phyloP scores from a whole-genome alignment of 768 basidiomycete genomes.

The Hericium rajendrae region DNA sequence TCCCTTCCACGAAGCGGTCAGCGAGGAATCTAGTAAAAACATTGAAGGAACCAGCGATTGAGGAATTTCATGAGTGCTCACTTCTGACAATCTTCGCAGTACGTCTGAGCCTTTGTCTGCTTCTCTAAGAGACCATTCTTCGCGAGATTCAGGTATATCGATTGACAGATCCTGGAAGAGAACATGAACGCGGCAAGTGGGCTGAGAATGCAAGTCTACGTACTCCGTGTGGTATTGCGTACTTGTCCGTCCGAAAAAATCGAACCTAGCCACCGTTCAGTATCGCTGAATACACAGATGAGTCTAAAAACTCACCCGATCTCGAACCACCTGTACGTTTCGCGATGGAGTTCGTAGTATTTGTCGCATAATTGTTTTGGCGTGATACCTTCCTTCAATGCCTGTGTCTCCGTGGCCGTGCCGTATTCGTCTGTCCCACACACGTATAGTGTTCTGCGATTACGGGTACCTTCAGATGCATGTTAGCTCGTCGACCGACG shows the following conservation, averaged over 20 bases:
- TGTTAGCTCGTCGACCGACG: conserved; percentile 4
- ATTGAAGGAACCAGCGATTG: conserved; percentile 7
- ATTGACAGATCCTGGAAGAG: conserved; percentile 72
- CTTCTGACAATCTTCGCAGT: conserved; percentile 88
- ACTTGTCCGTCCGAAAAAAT: conserved; percentile 93
- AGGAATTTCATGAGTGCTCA: conserved; percentile 22
- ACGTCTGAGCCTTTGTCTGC: conserved; percentile 87
- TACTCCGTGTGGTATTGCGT: conserved; percentile 85
- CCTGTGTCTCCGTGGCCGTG: conserved; percentile 98
- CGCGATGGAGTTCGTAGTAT: conserved; percentile 79
- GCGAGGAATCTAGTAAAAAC: conserved; percentile 65
- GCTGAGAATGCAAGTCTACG: conserved; percentile 14
- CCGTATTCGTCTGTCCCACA: conserved; percentile 99
- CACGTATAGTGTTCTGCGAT: conserved; percentile 84
- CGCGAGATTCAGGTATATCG: conserved; percentile 77
- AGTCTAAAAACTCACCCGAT: conserved; percentile 50
- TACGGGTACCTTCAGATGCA: conserved; percentile 47
- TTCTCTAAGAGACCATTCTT: conserved; percentile 69
- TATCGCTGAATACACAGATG: background rate
- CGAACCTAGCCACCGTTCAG: conserved; percentile 49
- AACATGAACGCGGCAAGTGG: background rate
- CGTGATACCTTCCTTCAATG: conserved; percentile 76
- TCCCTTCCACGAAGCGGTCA: conserved; percentile 97
- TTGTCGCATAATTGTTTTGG: conserved; percentile 82
- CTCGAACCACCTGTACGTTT: conserved; percentile 97